Evolutionary conservation across 2,329 filamentous ascomycete species (phyloP), one percentile per base, ranked within the genome.

Genomic region (Penicillium sclerotigenum): DNA sequence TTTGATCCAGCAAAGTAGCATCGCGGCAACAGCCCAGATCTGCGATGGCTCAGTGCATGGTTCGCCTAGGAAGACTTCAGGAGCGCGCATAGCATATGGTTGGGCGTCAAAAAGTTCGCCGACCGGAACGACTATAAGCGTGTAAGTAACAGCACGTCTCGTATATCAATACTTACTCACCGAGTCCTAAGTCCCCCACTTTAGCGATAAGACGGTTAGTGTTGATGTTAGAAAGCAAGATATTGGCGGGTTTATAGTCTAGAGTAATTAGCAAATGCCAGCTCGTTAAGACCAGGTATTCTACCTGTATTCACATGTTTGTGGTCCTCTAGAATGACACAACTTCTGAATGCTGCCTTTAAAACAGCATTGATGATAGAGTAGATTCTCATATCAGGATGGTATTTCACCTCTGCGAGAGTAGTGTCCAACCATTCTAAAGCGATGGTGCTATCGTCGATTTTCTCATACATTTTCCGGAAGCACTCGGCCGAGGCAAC

Each of bases 1-100:
- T 38, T 48, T 48, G 8, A 48, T n/a, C 47, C 34, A 48, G 34
- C 47, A 38, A 38, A 48, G 47, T 20, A 48, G 8, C 47, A 48
- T 48, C 13, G 34, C 34, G 16, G n/a, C 47, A 48, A 48, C 24
- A 13, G 47, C 34, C 34, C 47, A 31, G 34, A 49, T 34, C 26
- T 49, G 24, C 26, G 47, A 40, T 31, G 18, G 24, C 34, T n/a
- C 47, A n/a, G 34, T 20, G 2, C 47, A 49, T 4, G 24, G 2
- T 38, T 49, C 1, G 13, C 47, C 47, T n/a, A 49, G 34, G 13
- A 38, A 40, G 18, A 29, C 47, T 29, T 49, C 34, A n/a, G 24
- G 34, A 2, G 47, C 47, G 8, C 47, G 47, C 26, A 49, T 49
- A 11, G 47, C 47, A 40, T 40, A 49, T 49, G 34, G 47, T 13